Evolutionary conservation across 768 basidiomycete species (phyloP).

Genomic region (Hemileccinum impolitum): DNA sequence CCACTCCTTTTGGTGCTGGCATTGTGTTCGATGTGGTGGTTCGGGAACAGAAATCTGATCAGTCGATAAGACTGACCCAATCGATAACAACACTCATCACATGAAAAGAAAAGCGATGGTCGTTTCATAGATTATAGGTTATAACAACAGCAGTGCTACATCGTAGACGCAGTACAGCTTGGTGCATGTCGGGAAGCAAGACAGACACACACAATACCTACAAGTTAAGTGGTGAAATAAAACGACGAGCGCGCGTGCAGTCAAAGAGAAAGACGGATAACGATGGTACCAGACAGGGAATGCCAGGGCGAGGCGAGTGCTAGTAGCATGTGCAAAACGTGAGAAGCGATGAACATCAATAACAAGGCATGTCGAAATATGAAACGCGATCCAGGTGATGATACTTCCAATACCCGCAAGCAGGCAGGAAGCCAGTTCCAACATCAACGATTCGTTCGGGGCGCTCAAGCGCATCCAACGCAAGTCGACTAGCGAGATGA

Average conservation of each 20-base stretch:
- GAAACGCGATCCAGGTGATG: slow-evolving; percentile 12
- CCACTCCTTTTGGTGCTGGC: slow-evolving; percentile 10
- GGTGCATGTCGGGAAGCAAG: slow-evolving; percentile 28
- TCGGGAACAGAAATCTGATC: background rate
- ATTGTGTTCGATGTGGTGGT: slow-evolving; percentile 17
- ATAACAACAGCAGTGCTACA: slow-evolving; percentile 29
- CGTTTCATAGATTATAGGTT: slow-evolving; percentile 28
- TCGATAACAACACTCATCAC: background rate
- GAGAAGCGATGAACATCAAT: slow-evolving; percentile 9
- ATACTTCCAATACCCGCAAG: slow-evolving; percentile 28
- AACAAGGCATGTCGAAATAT: slow-evolving; percentile 25
- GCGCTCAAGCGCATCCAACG: slow-evolving; percentile 22
- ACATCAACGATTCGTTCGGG: slow-evolving; percentile 12
- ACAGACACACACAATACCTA: slow-evolving; percentile 34
- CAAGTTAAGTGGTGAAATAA: slow-evolving; percentile 18
- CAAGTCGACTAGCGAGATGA: slow-evolving; percentile 38
- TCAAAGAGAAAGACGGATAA: slow-evolving; percentile 24
- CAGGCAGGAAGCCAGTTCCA: slow-evolving; percentile 14
- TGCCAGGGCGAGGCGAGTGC: slow-evolving; percentile 11
- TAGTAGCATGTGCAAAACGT: slow-evolving; percentile 12
- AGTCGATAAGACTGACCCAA: slow-evolving; percentile 7
- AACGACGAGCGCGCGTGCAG: slow-evolving; percentile 24
- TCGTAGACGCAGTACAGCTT: slow-evolving; percentile 28
- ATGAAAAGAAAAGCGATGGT: slow-evolving; percentile 9
- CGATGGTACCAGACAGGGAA: slow-evolving; percentile 18